Base-by-base conservation (phyloP, 148 eudicot genomes). In the Heliosperma pusillum region DNA sequence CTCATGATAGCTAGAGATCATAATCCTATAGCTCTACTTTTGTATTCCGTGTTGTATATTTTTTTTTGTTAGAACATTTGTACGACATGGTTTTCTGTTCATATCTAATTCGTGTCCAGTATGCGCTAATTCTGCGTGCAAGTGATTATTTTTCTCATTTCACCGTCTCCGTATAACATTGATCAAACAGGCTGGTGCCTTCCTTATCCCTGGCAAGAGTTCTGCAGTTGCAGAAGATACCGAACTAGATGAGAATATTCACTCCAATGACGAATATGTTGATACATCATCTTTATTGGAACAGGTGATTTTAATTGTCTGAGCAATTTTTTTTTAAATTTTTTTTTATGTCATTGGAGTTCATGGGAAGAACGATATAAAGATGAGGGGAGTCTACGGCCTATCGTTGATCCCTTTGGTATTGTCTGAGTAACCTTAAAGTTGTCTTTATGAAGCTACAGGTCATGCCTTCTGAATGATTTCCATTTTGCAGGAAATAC, bases 271-370 rank as follows among this genome's bases (percentile, higher is more conserved):
- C 72, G 85, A 83, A 71, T 92, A 88, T 83, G 77, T 72, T 53
- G 97, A 96, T 71, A 66, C 94, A 74, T 76, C 91, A 72, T 88
- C 95, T 33, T 83, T 96, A 78, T 91, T 96, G 80, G 97, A 96
- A 73, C 89, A 88, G 97, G 99, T 89, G 67, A 80, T 59, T 62
- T 27, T 33, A 3, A 52, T 27, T 65, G 24, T 56, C 60, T 63
- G 22, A 62, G 75, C 19, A 25, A 66, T 45, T 66, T 50, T 50
- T 17, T 50, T 50, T 50, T 4, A n/a, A n/a, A n/a, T 50, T 50
- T 50, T 3, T 16, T 50, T 11, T 50, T 12, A 2, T 16, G 55
- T 50, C 55, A 50, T 12, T 12, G 55, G 3, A 50, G 55, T 12
- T 13, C 19, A 11, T 50, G 4, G 55, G 17, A 11, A 50, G 55